phyloP scores from a whole-genome alignment of 371 early-diverging fungal genomes.

The Haplosporangium sp. region DNA sequence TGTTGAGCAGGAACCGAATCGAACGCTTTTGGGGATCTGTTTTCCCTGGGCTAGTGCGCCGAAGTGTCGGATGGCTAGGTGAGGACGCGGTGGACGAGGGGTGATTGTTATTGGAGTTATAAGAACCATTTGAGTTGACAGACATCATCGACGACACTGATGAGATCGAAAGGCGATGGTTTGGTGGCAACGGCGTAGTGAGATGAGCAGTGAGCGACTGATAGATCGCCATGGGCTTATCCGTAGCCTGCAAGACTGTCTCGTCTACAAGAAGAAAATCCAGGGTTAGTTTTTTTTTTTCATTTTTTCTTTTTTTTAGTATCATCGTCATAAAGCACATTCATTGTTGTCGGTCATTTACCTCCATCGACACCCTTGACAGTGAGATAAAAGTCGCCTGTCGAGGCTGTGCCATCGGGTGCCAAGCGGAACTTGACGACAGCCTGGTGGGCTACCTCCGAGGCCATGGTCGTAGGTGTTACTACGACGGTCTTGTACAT shows the following conservation, averaged over 20 bases:
- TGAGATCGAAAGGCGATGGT: slow-evolving; percentile 53
- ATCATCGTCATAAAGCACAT: slow-evolving; percentile 55
- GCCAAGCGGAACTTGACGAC: slow-evolving; percentile 61
- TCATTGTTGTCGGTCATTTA: slow-evolving; percentile 16
- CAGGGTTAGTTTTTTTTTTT: neutral
- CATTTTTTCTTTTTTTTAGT: slow-evolving; percentile 23
- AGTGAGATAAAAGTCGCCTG: slow-evolving; percentile 59
- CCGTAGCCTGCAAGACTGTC: slow-evolving; percentile 63
- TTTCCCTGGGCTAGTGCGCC: slow-evolving; percentile 30
- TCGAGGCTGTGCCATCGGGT: slow-evolving; percentile 54
- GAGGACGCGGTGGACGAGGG: neutral
- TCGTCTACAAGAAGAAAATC: slow-evolving; percentile 56
- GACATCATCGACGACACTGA: slow-evolving; percentile 56
- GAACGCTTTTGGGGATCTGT: slow-evolving; percentile 40
- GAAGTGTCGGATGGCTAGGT: slow-evolving; percentile 9
- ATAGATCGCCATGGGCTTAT: slow-evolving; percentile 69
- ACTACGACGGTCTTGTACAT: slow-evolving; percentile 62
- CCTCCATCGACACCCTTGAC: slow-evolving; percentile 72
- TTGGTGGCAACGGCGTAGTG: slow-evolving; percentile 68
- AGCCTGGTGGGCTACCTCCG: slow-evolving; percentile 64
- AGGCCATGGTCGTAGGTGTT: slow-evolving; percentile 61
- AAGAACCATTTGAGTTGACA: slow-evolving; percentile 30
- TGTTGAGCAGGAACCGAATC: slow-evolving; percentile 68
- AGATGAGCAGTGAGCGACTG: slow-evolving; percentile 68
- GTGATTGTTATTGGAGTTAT: slow-evolving; percentile 16